phyloP scores from a whole-genome alignment of 257 asterid species.

The Nicotiana knightiana region DNA sequence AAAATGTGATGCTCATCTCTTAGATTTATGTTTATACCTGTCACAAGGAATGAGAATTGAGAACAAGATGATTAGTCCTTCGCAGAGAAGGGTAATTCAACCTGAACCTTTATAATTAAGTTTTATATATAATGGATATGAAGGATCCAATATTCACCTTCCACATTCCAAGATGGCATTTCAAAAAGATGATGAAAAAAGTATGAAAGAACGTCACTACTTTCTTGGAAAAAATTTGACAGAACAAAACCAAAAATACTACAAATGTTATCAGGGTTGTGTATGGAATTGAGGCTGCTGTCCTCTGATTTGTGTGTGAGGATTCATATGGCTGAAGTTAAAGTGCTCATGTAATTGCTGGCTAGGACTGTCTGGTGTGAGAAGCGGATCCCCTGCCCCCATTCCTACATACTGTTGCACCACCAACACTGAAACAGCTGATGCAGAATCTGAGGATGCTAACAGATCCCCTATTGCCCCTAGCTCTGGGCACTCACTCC shows the following conservation, averaged over 20 bases:
- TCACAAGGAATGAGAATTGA: background rate
- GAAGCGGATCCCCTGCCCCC: conserved; percentile 38
- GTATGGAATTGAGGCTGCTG: background rate
- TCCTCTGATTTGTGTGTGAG: background rate
- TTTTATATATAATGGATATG: background rate
- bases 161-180: background rate
- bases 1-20: background rate
- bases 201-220: background rate
- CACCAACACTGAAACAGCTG: conserved; percentile 74
- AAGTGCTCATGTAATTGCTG: conserved; percentile 24
- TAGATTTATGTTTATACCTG: background rate
- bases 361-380: conserved; percentile 44
- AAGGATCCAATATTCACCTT: background rate
- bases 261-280: background rate
- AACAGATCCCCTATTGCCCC: conserved; percentile 88
- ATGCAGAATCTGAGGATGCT: conserved; percentile 79
- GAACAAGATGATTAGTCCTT: background rate
- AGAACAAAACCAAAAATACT: no score
- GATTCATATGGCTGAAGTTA: conserved; percentile 3
- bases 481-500: conserved; percentile 99
- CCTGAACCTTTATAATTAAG: background rate
- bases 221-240: background rate
- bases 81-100: background rate
- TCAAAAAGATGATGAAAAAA: background rate
- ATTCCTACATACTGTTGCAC: conserved; percentile 79